These are phyloP conservation scores for Lipomyces yamadae DNA, from an alignment of 805 yeast species.

Conservation along the genomic window DNA sequence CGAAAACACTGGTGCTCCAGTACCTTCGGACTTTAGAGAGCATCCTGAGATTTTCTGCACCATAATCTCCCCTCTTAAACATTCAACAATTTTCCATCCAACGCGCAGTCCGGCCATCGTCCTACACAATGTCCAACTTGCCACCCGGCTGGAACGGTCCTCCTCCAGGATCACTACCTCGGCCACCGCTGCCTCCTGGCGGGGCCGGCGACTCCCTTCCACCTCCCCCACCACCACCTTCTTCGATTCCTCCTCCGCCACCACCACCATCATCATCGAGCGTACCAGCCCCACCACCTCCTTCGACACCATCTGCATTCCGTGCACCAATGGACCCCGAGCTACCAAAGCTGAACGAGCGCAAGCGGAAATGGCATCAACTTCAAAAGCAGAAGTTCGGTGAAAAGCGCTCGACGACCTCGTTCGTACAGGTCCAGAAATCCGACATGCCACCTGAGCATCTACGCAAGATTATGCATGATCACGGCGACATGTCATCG, in stretches of 20 bases:
- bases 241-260: constrained; percentile 41
- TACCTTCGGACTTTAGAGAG: not conserved
- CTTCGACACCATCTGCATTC: constrained; percentile 41
- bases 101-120: constrained; percentile 7
- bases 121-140: constrained; percentile 19
- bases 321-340: constrained; percentile 32
- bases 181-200: constrained; percentile 28
- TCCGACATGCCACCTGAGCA: constrained; percentile 94
- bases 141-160: constrained; percentile 34
- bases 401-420: constrained; percentile 48
- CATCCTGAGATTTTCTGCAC: not conserved
- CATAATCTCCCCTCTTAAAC: not conserved
- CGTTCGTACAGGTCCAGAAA: constrained; percentile 63
- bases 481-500: constrained; percentile 84
- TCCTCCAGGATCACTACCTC: constrained; percentile 21
- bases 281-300: constrained; percentile 34
- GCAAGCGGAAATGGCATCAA: constrained; percentile 64
- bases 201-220: constrained; percentile 36
- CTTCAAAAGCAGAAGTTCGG: constrained; percentile 64
- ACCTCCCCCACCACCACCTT: constrained; percentile 45
- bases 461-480: constrained; percentile 77
- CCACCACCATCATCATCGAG: constrained; percentile 36
- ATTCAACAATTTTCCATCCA: not conserved
- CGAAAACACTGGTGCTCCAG: not conserved
- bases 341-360: constrained; percentile 48